These are phyloP conservation scores for Helichrysum umbraculigerum DNA, from an alignment of 129 eudicot species.

Conservation along the genomic window DNA sequence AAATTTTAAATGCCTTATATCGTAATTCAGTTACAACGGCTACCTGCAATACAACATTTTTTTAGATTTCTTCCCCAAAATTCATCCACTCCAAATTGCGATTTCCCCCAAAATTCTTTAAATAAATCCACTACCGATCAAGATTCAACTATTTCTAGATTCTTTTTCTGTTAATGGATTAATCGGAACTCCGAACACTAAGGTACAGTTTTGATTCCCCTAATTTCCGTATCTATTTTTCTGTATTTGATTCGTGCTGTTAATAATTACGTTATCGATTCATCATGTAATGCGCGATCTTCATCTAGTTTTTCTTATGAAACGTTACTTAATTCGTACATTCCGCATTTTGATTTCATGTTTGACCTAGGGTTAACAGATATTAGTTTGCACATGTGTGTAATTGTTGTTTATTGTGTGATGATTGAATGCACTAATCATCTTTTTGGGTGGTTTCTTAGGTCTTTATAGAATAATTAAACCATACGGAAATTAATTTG, in stretches of 20 bases:
- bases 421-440: not conserved
- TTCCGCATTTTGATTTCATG: not conserved
- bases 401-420: not conserved
- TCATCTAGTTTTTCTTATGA: not conserved
- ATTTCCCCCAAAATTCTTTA: not conserved
- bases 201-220: not conserved
- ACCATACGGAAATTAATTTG: not conserved
- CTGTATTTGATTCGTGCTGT: not conserved
- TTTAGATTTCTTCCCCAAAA: conserved; percentile 14
- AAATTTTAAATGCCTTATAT: conserved; percentile 19
- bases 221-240: not conserved
- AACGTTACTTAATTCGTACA: not conserved
- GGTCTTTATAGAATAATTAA: not conserved
- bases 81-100: conserved; percentile 10
- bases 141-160: not conserved
- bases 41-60: conserved; percentile 20
- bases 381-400: not conserved
- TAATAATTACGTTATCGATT: not conserved
- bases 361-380: not conserved
- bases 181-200: not conserved
- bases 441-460: not conserved
- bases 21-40: conserved; percentile 41
- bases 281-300: not conserved
- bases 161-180: not conserved
- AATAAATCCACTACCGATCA: too few relatives aligned